Evolutionary conservation across 2,329 filamentous ascomycete species (phyloP).

Genomic region (Aspergillus sergii): DNA sequence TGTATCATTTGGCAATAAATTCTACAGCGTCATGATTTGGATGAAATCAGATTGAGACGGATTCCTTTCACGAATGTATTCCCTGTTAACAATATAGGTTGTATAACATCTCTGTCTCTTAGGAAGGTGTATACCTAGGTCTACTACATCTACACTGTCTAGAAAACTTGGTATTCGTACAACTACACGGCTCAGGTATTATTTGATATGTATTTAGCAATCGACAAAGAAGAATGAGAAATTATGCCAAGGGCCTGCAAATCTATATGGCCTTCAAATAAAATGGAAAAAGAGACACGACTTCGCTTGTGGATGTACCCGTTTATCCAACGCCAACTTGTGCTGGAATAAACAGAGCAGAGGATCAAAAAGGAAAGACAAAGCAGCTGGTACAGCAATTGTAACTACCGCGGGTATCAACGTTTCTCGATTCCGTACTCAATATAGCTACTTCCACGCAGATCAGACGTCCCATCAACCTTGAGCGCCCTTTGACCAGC

Average conservation of each 20-base stretch:
- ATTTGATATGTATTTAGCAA: not conserved
- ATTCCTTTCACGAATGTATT: not conserved
- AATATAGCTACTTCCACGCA: slow-evolving; percentile 40
- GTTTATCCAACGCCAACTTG: slow-evolving; percentile 8
- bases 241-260: not conserved
- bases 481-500: slow-evolving; percentile 41
- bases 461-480: slow-evolving; percentile 24
- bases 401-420: slow-evolving; percentile 7
- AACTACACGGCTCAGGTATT: not conserved
- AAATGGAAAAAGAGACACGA: not conserved
- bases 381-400: not conserved
- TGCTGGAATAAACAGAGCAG: not conserved
- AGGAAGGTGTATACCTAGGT: not conserved
- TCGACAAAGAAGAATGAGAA: not conserved
- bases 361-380: slow-evolving; percentile 4
- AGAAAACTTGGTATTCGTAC: not conserved
- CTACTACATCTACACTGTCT: too few species aligned
- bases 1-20: slow-evolving; percentile 9
- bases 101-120: not conserved
- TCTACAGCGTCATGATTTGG: not conserved
- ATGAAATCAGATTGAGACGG: not conserved
- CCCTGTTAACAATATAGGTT: not conserved
- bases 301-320: not conserved
- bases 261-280: not conserved
- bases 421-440: slow-evolving; percentile 41